Percentiles rank a stretch among this genome's conserved stretches.
Conservation (phyloP, 2,329 filamentous ascomycete species). For the Elsinoe arachidis region DNA sequence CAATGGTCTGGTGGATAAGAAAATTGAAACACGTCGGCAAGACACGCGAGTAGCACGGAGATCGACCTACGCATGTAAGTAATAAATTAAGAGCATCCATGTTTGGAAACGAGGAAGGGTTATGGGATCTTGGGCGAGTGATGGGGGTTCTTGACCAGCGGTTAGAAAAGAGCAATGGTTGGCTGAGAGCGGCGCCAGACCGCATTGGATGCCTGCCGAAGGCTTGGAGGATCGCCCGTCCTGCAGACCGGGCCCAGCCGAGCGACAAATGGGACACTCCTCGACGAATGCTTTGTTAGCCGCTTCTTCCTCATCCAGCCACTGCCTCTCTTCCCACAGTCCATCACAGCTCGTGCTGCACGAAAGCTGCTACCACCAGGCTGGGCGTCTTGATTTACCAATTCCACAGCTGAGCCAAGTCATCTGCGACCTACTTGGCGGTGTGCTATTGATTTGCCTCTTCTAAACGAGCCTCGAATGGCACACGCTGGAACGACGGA, state of each 20-base stretch:
- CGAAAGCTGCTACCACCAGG: background rate
- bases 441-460: slow-evolving; percentile 3
- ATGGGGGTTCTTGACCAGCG: slow-evolving; percentile 3
- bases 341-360: background rate
- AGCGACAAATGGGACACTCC: background rate
- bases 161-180: slow-evolving; percentile 7
- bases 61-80: slow-evolving; percentile 11
- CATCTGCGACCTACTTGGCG: background rate
- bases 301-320: background rate
- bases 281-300: slow-evolving; percentile 4
- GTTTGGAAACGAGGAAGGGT: slow-evolving; percentile 1
- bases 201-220: too few relatives aligned
- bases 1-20: slow-evolving; percentile 5
- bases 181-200: background rate
- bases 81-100: slow-evolving; percentile 6
- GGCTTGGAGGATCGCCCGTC: background rate
- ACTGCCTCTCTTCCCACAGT: background rate
- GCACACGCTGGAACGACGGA: background rate
- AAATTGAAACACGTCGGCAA: background rate
- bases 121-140: slow-evolving; percentile 5
- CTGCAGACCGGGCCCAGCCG: background rate
- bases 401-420: slow-evolving; percentile 1
- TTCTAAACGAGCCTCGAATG: slow-evolving; percentile 1
- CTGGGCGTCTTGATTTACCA: background rate
- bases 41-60: background rate